Percentiles rank a stretch among this genome's conserved stretches.
These are phyloP conservation scores for Trichoderma atroviride DNA, from an alignment of 2,329 filamentous ascomycete species.

Conservation along the genomic window DNA sequence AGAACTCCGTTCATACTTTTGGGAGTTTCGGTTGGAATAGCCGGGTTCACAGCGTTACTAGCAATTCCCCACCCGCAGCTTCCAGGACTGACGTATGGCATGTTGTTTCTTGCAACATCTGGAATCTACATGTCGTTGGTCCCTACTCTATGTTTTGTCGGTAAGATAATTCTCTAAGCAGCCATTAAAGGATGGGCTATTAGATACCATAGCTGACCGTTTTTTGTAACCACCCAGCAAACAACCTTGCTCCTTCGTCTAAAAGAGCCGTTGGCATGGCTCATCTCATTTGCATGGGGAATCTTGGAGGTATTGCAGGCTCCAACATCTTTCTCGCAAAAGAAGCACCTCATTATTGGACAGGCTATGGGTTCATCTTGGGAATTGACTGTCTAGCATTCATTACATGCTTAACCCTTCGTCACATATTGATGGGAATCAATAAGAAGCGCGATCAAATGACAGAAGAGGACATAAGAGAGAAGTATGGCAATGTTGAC, in stretches of 20 bases:
- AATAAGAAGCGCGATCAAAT: not conserved
- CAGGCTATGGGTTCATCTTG: constrained; percentile 3
- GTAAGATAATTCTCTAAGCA: not conserved
- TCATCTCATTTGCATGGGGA: constrained; percentile 6
- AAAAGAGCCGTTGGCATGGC: not conserved
- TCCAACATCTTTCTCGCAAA: not conserved
- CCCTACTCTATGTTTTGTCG: not conserved
- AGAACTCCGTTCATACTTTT: constrained; percentile 12
- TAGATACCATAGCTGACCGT: not conserved
- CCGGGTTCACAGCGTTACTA: not conserved
- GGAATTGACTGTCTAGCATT: not conserved
- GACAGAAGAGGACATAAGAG: not conserved
- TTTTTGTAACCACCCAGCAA: not conserved
- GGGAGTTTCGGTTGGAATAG: not conserved
- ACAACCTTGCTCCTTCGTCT: not conserved
- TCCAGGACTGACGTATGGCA: not conserved
- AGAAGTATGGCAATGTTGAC: not conserved
- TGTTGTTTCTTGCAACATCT: not conserved
- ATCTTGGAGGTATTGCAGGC: constrained; percentile 4
- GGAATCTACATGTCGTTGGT: not conserved
- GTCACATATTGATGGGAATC: not conserved
- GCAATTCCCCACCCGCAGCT: not conserved
- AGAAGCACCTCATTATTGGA: constrained; percentile 9
- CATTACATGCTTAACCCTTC: not conserved
- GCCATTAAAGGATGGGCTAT: not conserved